Conservation (phyloP, 495 filamentous ascomycete species). For the Hyaloscypha hepaticicola region DNA sequence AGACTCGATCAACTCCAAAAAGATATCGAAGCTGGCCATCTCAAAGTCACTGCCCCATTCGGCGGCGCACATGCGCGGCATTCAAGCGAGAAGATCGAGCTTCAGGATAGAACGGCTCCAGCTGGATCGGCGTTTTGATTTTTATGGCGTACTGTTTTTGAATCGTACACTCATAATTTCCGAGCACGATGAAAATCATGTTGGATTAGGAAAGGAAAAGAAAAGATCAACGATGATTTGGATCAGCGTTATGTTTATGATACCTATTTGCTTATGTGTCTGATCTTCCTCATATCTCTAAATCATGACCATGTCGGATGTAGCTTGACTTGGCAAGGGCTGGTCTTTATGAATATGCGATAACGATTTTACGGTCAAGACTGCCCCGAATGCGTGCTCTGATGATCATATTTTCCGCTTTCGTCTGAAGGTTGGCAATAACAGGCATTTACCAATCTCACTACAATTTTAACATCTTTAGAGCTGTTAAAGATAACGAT, state of each 20-base stretch:
- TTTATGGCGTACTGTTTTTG: background rate
- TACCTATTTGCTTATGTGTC: conserved; percentile 12
- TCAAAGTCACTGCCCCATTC: conserved; percentile 21
- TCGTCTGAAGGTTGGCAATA: too few species aligned
- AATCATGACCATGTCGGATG: background rate
- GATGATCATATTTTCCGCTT: too few species aligned
- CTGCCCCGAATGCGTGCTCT: background rate
- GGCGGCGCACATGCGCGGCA: background rate
- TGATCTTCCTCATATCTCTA: background rate
- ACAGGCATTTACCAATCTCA: too few species aligned
- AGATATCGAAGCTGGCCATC: conserved; percentile 46
- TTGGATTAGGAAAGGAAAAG: conserved; percentile 6
- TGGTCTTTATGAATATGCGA: conserved; percentile 1
- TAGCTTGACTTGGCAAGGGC: conserved; percentile 1
- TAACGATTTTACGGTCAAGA: background rate
- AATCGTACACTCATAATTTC: conserved; percentile 10
- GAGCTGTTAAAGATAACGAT: too few species aligned
- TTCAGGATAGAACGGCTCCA: background rate
- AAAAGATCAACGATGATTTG: background rate
- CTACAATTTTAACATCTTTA: too few species aligned
- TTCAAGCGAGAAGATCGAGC: background rate
- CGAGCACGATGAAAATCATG: background rate
- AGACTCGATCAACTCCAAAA: conserved; percentile 48
- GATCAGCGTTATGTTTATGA: conserved; percentile 7
- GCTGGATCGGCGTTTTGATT: background rate